phyloP scores from a whole-genome alignment of 306 rosid genomes.

The Albizia julibrissin region DNA sequence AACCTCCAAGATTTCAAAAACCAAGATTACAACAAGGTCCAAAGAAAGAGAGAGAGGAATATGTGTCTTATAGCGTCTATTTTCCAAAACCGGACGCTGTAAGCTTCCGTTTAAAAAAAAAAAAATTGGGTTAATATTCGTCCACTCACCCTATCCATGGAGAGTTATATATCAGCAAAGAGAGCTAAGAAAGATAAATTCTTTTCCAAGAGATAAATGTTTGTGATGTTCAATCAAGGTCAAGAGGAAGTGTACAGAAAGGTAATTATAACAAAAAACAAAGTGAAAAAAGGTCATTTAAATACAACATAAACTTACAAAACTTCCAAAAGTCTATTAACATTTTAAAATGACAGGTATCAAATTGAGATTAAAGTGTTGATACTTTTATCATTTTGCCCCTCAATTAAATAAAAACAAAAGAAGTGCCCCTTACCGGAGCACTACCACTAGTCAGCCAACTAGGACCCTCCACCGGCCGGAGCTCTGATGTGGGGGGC shows the following conservation, averaged over 20 bases:
- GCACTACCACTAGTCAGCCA: too few species aligned
- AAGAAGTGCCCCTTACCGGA: too few species aligned
- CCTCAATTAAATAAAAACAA: too few species aligned
- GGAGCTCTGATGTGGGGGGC: too few species aligned
- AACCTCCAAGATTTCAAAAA: background rate
- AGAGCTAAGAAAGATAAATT: background rate
- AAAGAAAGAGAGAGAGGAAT: background rate
- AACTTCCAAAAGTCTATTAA: too few species aligned
- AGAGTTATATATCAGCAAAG: background rate
- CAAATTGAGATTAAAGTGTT: too few species aligned
- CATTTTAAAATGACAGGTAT: too few species aligned
- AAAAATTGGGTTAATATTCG: background rate
- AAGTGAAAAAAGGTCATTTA: too few species aligned
- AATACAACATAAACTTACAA: too few species aligned
- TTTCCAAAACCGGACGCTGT: background rate
- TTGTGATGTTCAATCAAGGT: background rate
- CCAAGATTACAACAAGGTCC: background rate
- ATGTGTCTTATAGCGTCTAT: background rate
- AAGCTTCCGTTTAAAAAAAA: background rate
- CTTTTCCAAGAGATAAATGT: background rate
- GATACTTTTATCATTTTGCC: too few species aligned
- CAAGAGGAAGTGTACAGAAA: background rate
- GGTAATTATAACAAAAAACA: too few species aligned
- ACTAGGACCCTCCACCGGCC: too few species aligned
- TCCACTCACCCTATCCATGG: background rate